Evolutionary conservation across 2,329 filamentous ascomycete genomes (phyloP), one percentile per base, ranked within the genome.

Genomic region (Epichloe gansuensis): DNA sequence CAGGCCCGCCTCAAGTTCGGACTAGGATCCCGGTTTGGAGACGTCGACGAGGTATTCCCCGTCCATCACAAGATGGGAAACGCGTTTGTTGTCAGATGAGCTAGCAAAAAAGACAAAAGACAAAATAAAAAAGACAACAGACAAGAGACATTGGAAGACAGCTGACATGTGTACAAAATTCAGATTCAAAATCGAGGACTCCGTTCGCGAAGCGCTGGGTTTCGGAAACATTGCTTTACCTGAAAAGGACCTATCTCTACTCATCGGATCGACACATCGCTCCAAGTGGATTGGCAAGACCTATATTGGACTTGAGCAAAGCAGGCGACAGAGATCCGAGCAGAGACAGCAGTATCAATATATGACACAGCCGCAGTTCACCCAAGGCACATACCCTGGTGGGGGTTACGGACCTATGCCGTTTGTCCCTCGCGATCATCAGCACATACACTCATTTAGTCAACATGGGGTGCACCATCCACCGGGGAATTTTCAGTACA

Each of bases 271-370:
- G 3, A 56, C 59, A 5, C 43, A 62, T 46, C 57, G 63, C 27
- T 68, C 65, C 2, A 68, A 66, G 53, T 68, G 66, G 66, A 52
- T 58, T 27, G 50, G 51, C n/a, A 43, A 36, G n/a, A 15, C 41
- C 2, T 48, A 52, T 23, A n/a, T 8, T 45, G 43, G 42, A 36
- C 3, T 4, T 21, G 38, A 39, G 36, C n/a, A 47, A 9, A 45
- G 17, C 15, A 45, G 36, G n/a, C 45, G 54, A 3, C 54, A 55
- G 11, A 49, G 44, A 7, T 13, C 23, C 11, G 47, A 53, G 17
- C 48, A 38, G 17, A 44, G 38, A 39, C 47, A 23, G 36, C 47
- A 50, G 34, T 47, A 25, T 13, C 9, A 46, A 8, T 40, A n/a
- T 8, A 31, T 48, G 27, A 7, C 49, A 31, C 48, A 38, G 13